Conservation (phyloP, 345 rosid genomes). For the Populus ilicifolia region DNA sequence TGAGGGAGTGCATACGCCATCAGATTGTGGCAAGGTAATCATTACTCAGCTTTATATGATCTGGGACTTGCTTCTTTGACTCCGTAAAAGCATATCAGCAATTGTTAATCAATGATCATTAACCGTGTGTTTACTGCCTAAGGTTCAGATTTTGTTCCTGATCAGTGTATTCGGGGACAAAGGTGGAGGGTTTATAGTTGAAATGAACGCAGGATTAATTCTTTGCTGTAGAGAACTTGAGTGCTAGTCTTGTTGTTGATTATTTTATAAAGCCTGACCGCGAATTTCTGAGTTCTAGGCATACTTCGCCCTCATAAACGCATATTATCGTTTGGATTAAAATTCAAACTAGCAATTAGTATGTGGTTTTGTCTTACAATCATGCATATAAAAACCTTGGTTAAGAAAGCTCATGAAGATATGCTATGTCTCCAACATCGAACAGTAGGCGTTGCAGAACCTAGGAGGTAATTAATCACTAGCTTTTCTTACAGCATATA, state of each 20-base stretch:
- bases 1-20: conserved; percentile 53
- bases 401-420: background rate
- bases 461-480: background rate
- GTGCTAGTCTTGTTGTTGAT: background rate
- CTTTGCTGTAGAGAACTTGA: background rate
- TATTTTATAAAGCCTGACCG: background rate
- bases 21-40: conserved; percentile 42
- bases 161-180: background rate
- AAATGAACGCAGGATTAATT: background rate
- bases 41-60: background rate
- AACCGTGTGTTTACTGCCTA: background rate
- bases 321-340: no score
- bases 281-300: background rate
- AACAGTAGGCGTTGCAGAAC: background rate
- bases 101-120: background rate
- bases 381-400: background rate
- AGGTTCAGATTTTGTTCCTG: background rate
- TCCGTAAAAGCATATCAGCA: background rate
- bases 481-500: background rate
- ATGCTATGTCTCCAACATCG: background rate
- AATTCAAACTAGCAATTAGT: background rate
- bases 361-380: background rate
- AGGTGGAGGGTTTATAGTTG: background rate
- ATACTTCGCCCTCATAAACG: background rate
- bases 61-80: background rate